Conservation (phyloP, 441 rosid genomes). For the Syzygium malaccense region DNA sequence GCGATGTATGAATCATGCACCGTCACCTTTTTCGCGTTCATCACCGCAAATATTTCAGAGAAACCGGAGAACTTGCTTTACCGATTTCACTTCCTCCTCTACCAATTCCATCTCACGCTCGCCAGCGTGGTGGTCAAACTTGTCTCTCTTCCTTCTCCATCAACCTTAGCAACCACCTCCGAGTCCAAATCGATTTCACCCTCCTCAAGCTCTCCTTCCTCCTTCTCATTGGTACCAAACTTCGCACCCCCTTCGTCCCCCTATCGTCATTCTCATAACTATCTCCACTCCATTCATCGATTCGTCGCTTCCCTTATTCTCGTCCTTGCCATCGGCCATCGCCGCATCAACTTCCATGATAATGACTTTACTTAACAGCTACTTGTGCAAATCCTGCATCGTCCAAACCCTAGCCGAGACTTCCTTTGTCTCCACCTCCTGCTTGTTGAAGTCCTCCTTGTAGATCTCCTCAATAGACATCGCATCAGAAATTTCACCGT, state of each 20-base stretch:
- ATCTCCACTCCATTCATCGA: conserved; percentile 13
- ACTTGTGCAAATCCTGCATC: conserved; percentile 56
- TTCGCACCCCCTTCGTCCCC: conserved; percentile 36
- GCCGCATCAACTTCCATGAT: conserved; percentile 41
- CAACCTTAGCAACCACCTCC: conserved; percentile 18
- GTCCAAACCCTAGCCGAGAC: conserved; percentile 67
- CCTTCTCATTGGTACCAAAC: conserved; percentile 29
- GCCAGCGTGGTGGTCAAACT: conserved; percentile 13
- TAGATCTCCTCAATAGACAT: conserved; percentile 53
- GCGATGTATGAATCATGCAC: not conserved
- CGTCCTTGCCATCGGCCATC: conserved; percentile 25
- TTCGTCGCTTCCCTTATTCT: conserved; percentile 4
- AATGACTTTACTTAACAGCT: conserved; percentile 46
- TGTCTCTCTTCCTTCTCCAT: conserved; percentile 9
- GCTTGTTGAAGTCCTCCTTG: conserved; percentile 50
- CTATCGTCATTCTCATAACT: conserved; percentile 48
- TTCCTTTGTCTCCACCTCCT: conserved; percentile 25
- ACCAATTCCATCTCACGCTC: conserved; percentile 16
- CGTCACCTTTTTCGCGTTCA: not conserved
- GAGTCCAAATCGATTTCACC: conserved; percentile 83
- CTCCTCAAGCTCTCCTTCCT: conserved; percentile 84
- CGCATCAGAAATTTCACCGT: conserved; percentile 79
- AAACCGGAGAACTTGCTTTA: not conserved
- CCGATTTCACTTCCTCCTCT: conserved; percentile 17
- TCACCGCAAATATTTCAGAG: not conserved